These are phyloP conservation scores for Mortierella alpina DNA, from an alignment of 192 early-diverging fungal species.

Conservation along the genomic window DNA sequence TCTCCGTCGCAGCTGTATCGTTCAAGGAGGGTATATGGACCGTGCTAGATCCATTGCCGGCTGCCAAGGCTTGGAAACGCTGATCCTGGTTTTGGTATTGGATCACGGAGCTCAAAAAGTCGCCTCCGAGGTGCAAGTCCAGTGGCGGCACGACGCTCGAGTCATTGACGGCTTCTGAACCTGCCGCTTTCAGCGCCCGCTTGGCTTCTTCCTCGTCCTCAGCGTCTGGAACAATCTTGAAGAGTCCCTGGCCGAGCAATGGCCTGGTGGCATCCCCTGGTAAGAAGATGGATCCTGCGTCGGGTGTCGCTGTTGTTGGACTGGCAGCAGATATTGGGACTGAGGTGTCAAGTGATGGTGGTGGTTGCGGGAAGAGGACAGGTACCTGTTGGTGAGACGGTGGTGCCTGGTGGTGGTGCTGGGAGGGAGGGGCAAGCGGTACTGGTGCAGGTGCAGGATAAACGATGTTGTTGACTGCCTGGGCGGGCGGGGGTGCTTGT, in stretches of 20 bases:
- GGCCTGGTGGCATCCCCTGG: slow-evolving; percentile 40
- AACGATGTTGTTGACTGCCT: slow-evolving; percentile 2
- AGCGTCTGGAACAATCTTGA: slow-evolving; percentile 49
- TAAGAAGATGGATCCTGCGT: slow-evolving; percentile 16
- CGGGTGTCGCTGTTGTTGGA: slow-evolving; percentile 4
- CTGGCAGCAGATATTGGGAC: neutral
- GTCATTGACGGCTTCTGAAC: neutral
- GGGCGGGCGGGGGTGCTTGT: neutral
- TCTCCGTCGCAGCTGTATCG: too few species aligned
- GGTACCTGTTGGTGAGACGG: neutral
- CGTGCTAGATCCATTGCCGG: neutral
- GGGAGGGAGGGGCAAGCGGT: neutral
- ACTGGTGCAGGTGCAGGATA: neutral
- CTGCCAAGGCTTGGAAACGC: slow-evolving; percentile 20
- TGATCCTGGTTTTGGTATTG: slow-evolving; percentile 34
- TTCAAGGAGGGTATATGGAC: too few species aligned
- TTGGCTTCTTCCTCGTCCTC: slow-evolving; percentile 39
- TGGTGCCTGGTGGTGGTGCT: neutral
- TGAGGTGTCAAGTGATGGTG: neutral
- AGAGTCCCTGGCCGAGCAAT: slow-evolving; percentile 37
- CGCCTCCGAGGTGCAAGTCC: slow-evolving; percentile 34
- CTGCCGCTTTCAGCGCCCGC: neutral
- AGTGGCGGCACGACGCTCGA: neutral
- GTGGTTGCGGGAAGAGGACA: neutral
- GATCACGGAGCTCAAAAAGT: slow-evolving; percentile 38